Conservation (phyloP, 805 yeast species). For the Soucietia sequanensis region DNA sequence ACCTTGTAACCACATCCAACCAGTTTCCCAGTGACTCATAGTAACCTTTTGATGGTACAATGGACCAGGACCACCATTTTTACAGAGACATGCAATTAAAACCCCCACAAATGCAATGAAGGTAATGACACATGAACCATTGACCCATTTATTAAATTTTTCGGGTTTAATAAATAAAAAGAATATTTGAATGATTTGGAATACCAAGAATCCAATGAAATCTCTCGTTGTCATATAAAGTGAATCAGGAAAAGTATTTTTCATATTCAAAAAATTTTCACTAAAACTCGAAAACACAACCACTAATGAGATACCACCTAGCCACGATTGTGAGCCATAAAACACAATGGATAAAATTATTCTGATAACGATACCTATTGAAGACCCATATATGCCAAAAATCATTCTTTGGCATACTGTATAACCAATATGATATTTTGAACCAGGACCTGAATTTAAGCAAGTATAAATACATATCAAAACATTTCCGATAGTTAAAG, state of each 20-base stretch:
- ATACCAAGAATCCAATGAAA: slow-evolving; percentile 9
- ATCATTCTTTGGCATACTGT: slow-evolving; percentile 9
- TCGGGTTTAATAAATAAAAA: slow-evolving; percentile 9
- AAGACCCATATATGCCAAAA: slow-evolving; percentile 9
- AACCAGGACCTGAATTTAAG: slow-evolving; percentile 9
- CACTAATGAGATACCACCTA: slow-evolving; percentile 8
- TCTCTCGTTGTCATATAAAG: slow-evolving; percentile 8
- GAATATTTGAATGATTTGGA: slow-evolving; percentile 6
- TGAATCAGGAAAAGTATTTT: slow-evolving; percentile 7
- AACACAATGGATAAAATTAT: slow-evolving; percentile 9
- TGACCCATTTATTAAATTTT: slow-evolving; percentile 7
- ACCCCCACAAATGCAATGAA: slow-evolving; percentile 7
- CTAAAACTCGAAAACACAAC: slow-evolving; percentile 8
- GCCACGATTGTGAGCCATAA: slow-evolving; percentile 10
- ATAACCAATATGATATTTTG: slow-evolving; percentile 9
- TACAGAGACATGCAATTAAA: slow-evolving; percentile 12
- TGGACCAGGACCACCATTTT: slow-evolving; percentile 37
- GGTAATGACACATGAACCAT: slow-evolving; percentile 5
- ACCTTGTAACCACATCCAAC: slow-evolving; percentile 39
- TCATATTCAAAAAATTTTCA: slow-evolving; percentile 6
- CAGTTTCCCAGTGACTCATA: slow-evolving; percentile 25
- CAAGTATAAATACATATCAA: slow-evolving; percentile 9
- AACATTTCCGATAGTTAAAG: slow-evolving; percentile 9
- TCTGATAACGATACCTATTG: slow-evolving; percentile 6
- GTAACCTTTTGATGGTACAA: slow-evolving; percentile 20